Percentiles rank a stretch among this genome's conserved stretches.
These are phyloP conservation scores for Suillus sp. DNA, from an alignment of 768 basidiomycete genomes.

Conservation along the genomic window DNA sequence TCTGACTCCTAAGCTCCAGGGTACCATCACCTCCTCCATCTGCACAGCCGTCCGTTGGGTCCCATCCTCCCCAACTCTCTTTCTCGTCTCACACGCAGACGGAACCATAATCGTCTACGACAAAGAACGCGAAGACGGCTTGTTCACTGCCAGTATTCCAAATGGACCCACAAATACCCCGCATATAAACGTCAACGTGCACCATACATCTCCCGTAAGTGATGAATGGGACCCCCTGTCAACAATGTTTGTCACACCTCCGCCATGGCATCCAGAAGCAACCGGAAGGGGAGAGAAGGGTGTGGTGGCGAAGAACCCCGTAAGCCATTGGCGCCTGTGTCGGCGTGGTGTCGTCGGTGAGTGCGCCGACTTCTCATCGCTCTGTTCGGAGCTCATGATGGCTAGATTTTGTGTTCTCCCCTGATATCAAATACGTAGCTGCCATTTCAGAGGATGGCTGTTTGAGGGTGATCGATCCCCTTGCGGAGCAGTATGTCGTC, in stretches of 20 bases:
- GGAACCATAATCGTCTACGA: conserved; percentile 90
- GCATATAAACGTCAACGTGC: conserved; percentile 32
- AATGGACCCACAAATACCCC: conserved; percentile 30
- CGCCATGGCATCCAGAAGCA: conserved; percentile 79
- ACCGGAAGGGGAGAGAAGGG: conserved; percentile 60
- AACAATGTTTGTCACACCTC: conserved; percentile 57
- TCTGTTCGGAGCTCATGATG: conserved; percentile 8
- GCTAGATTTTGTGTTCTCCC: conserved; percentile 89
- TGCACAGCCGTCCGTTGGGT: conserved; percentile 94
- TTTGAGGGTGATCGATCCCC: conserved; percentile 84
- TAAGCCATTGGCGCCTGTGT: conserved; percentile 47
- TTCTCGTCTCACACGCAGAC: conserved; percentile 86
- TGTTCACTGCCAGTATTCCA: conserved; percentile 67
- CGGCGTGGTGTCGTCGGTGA: conserved; percentile 67
- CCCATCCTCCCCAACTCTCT: conserved; percentile 74
- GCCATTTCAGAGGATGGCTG: conserved; percentile 93
- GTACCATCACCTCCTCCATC: conserved; percentile 75
- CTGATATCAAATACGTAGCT: conserved; percentile 88
- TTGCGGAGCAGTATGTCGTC: conserved; percentile 74
- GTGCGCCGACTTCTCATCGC: background rate
- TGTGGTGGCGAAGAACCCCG: conserved; percentile 78
- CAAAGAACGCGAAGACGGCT: conserved; percentile 86
- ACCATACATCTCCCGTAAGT: conserved; percentile 30
- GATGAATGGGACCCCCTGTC: conserved; percentile 76
- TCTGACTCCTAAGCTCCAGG: conserved; percentile 41